These are phyloP conservation scores for Pyrenochaeta sp. DNA, from an alignment of 2,329 filamentous ascomycete genomes.

Conservation along the genomic window DNA sequence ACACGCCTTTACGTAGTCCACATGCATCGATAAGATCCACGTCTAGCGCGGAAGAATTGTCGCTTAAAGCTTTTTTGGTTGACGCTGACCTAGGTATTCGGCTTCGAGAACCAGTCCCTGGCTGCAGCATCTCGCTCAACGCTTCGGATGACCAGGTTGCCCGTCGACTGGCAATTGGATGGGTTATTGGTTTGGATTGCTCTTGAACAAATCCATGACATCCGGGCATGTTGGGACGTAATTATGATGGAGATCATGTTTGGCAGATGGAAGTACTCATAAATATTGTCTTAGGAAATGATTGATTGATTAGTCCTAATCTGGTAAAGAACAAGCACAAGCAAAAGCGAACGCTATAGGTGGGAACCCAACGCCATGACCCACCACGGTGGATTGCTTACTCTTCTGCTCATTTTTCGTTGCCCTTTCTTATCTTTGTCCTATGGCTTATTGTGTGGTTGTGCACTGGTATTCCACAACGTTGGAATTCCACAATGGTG, in stretches of 20 bases:
- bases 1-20: too few relatives aligned
- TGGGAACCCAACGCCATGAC: background rate
- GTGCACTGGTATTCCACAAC: background rate
- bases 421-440: background rate
- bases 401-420: background rate
- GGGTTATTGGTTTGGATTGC: background rate
- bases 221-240: background rate
- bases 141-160: too few relatives aligned
- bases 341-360: background rate
- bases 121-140: too few relatives aligned
- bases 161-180: background rate
- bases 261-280: background rate
- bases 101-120: too few relatives aligned
- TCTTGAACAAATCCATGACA: background rate
- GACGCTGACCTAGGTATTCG: too few relatives aligned
- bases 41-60: too few relatives aligned
- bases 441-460: background rate
- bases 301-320: background rate
- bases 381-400: background rate
- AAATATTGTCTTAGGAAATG: background rate
- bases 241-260: background rate
- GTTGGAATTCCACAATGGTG: background rate
- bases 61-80: too few relatives aligned
- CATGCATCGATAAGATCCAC: too few relatives aligned
- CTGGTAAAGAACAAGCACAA: background rate